Base-by-base conservation (phyloP, 495 filamentous ascomycete genomes). In the Articulospora tetracladia region DNA sequence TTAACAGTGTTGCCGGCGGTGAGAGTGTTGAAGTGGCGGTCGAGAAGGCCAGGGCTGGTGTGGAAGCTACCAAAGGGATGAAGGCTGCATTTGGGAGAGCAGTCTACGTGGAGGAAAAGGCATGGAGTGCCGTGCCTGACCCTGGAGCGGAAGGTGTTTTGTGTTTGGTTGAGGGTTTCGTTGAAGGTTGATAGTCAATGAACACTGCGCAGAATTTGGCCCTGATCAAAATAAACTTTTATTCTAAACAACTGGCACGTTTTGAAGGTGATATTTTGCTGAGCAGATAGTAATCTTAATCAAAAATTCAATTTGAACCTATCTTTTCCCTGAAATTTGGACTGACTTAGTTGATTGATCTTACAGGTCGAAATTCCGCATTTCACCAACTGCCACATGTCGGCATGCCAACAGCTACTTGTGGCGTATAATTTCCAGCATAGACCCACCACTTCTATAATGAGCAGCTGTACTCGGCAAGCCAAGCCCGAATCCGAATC, bases 51-150 rank as follows among this genome's bases (percentile, higher is more conserved):
- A 79, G 81, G 60, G 73, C 83, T 55, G 93, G 86, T 0, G 89
- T 91, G 2, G 86, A 92, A 53, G 79, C 77, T 1, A 97, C 93
- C 27, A 93, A 88, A 76, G 87, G 86, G 17, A 96, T 98, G 93
- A 84, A 82, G 69, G 88, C 93, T 26, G 91, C 84, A 61, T 73
- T 98, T 28, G 93, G 93, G 8, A 80, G 93, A 60, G 85, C 87
- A 12, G 92, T 96, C 15, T 98, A 98, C 74, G 87, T 98, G 54
- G 92, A 90, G 47, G 86, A 56, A 13, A 19, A 24, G 11, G 26
- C 27, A 17, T 55, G 41, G 53, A 41, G 39, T 22, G 26, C 25
- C 23, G 53, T 61, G 10, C 59, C 53, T 23, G 59, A 55, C 50
- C 59, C 52, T 3, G 53, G 59, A 1, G 52, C 59, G 27, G 47